phyloP scores from a whole-genome alignment of 805 yeast species.

The Metschnikowia similis region DNA sequence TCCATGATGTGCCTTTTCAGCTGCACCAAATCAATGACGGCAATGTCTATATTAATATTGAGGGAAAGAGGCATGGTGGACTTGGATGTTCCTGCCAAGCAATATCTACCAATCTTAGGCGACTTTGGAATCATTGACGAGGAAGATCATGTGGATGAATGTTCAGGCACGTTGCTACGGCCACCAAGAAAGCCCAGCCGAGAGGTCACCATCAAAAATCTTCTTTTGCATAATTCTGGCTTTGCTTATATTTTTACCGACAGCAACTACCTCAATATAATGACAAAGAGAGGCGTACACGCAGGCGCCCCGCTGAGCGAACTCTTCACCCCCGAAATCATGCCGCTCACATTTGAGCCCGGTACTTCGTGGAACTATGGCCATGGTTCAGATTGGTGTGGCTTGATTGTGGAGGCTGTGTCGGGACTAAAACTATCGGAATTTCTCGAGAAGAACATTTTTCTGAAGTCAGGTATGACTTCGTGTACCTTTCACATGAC shows the following conservation, averaged over 20 bases:
- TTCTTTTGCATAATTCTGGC: constrained; percentile 21
- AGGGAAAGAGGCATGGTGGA: constrained; percentile 29
- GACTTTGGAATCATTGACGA: constrained; percentile 13
- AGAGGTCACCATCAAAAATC: constrained; percentile 15
- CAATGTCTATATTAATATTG: constrained; percentile 31
- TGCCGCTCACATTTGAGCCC: constrained; percentile 30
- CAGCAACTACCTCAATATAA: constrained; percentile 25
- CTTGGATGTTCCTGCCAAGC: constrained; percentile 31
- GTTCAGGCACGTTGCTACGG: constrained; percentile 11
- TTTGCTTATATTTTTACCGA: constrained; percentile 32
- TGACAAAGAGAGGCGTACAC: constrained; percentile 17
- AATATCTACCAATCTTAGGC: constrained; percentile 30
- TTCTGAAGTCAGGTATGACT: constrained; percentile 33
- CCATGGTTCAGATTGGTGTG: constrained; percentile 36
- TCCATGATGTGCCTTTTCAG: constrained; percentile 12
- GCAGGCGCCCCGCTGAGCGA: constrained; percentile 21
- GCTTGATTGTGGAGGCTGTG: constrained; percentile 31
- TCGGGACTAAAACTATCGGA: constrained; percentile 30
- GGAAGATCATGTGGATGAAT: constrained; percentile 11
- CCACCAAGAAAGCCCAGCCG: constrained; percentile 8
- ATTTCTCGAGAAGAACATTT: constrained; percentile 27
- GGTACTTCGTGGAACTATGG: constrained; percentile 38
- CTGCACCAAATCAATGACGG: constrained; percentile 22
- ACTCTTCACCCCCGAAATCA: constrained; percentile 23
- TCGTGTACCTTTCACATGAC: constrained; percentile 16